Conservation (phyloP, 129 eudicot genomes). For the Mikania micrantha region DNA sequence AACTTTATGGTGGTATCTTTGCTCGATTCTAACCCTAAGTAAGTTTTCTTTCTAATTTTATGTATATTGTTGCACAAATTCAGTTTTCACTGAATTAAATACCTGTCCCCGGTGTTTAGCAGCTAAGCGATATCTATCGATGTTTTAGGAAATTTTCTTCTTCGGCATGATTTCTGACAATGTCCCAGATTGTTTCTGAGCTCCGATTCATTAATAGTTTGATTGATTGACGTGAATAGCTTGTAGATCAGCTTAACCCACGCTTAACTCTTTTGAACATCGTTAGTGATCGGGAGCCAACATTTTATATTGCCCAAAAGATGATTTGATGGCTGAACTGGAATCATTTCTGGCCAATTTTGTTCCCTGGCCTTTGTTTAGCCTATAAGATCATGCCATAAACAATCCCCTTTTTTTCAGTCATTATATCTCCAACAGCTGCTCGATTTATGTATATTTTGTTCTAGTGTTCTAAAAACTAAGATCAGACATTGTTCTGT, state of each 20-base stretch:
- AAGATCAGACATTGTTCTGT: background rate
- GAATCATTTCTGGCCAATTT: background rate
- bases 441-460: background rate
- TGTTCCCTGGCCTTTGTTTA: background rate
- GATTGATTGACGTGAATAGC: background rate
- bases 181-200: too few species aligned
- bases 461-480: background rate
- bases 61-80: background rate
- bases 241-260: background rate
- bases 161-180: too few species aligned
- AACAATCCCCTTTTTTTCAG: background rate
- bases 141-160: background rate
- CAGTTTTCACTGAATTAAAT: background rate
- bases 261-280: background rate
- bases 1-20: background rate
- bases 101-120: background rate
- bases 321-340: background rate
- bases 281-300: background rate
- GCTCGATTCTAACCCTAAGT: constrained; percentile 11
- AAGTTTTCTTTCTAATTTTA: background rate
- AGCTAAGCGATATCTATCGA: background rate
- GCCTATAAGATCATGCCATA: background rate
- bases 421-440: background rate
- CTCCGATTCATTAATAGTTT: background rate
- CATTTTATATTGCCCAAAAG: background rate